A percentile compares a stretch with the other conserved stretches of the same genome.
phyloP scores from a whole-genome alignment of 2,329 filamentous ascomycete genomes.

The Cyphellophora europaea region DNA sequence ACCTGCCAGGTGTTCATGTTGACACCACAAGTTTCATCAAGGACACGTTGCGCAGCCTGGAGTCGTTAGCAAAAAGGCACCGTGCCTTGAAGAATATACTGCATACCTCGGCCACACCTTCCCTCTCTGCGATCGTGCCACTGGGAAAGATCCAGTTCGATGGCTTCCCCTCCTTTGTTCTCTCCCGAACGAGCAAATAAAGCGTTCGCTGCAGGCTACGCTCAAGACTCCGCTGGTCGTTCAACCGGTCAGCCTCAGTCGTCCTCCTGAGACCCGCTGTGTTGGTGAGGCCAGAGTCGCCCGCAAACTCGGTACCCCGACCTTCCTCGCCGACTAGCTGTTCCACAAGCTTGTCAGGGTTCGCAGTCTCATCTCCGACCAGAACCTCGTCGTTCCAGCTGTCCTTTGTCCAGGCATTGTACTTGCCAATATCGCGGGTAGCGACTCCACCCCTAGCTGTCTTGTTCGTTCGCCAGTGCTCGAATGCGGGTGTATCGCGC shows the following conservation, averaged over 20 bases:
- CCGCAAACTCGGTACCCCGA: constrained; percentile 33
- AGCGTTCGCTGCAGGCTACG: constrained; percentile 70
- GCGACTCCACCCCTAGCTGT: constrained; percentile 62
- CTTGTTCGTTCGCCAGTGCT: constrained; percentile 86
- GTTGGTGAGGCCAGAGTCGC: constrained; percentile 60
- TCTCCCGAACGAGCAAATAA: constrained; percentile 72
- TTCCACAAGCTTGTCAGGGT: constrained; percentile 57
- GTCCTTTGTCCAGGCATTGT: constrained; percentile 62
- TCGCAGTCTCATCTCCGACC: constrained; percentile 60
- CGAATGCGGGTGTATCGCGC: constrained; percentile 69
- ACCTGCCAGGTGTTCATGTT: constrained; percentile 99
- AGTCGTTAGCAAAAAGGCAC: constrained; percentile 1
- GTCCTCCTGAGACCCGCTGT: constrained; percentile 49
- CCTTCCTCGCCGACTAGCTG: constrained; percentile 66
- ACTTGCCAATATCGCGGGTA: constrained; percentile 75
- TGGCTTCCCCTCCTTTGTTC: constrained; percentile 33
- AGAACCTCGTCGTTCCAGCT: constrained; percentile 90
- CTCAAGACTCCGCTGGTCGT: constrained; percentile 70
- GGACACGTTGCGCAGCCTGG: constrained; percentile 72
- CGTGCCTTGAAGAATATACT: constrained; percentile 1
- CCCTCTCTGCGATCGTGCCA: constrained; percentile 57
- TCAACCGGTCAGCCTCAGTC: constrained; percentile 68
- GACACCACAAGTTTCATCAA: constrained; percentile 67
- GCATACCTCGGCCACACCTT: constrained; percentile 76
- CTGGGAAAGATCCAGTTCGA: constrained; percentile 70